Evolutionary conservation across 306 rosid genomes (phyloP), one percentile per base, ranked within the genome.

Genomic region (Malus fusca): DNA sequence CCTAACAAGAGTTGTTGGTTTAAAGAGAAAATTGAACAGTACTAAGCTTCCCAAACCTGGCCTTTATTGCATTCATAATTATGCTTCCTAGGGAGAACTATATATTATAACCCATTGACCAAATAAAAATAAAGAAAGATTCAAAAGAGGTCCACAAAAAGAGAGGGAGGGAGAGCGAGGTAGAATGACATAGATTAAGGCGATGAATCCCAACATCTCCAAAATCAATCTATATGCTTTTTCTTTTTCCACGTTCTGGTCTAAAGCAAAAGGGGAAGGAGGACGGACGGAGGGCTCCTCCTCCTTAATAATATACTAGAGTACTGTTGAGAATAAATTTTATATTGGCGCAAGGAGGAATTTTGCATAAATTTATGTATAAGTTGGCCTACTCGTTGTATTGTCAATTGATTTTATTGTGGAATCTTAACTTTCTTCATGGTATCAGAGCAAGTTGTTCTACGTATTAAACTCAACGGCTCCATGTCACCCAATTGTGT

Each of bases 141-240:
- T 79, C 81, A 78, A 81, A 48, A 76, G 26, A 75, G 86, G 87
- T 70, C 87, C 88, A 82, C 79, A 71, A 13, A 62, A 53, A 43
- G 55, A 70, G 77, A 76, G 63, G 42, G 22, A 55, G 22, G 28
- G 37, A 26, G 33, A 35, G 40, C 9, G 40, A 9, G 10, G 59
- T 25, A 43, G 70, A 18, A 28, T 48, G 43, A 46, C 22, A 70
- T 28, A 68, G 82, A 89, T 80, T 22, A 75, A 71, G 79, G 79
- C 83, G 81, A 77, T 81, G 91, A 87, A 87, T 82, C 89, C 87
- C 87, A 87, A 82, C 91, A 80, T 70, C 80, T 77, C 87, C 87
- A 66, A 60, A 77, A 85, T 79, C 82, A 68, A 77, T 83, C 58
- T 31, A 46, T 33, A 60, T 75, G 55, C 81, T 63, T 84, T 77